These are phyloP conservation scores for Quercus glauca DNA, from an alignment of 306 rosid genomes.

Conservation along the genomic window DNA sequence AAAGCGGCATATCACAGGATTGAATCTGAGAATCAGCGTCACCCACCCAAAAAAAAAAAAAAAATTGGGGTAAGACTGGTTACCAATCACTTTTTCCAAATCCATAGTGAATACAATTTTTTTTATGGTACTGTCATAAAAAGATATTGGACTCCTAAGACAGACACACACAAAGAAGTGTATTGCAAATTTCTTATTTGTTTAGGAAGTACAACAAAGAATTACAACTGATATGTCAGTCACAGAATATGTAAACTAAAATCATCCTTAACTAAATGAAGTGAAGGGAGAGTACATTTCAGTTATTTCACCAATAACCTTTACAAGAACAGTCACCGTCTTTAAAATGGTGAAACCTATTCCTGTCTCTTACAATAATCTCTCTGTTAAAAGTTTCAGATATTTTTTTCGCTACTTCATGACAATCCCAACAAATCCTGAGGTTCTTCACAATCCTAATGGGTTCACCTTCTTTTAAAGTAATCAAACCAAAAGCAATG, in stretches of 20 bases:
- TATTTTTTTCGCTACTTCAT: slow-evolving; percentile 50
- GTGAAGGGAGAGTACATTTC: too few relatives aligned
- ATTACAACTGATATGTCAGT: background rate
- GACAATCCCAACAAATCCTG: slow-evolving; percentile 52
- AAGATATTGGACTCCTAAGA: too few relatives aligned
- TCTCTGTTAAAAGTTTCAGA: slow-evolving; percentile 39
- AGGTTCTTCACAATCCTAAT: slow-evolving; percentile 50
- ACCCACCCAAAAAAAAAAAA: too few relatives aligned
- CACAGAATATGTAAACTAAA: too few relatives aligned
- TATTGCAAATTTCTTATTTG: too few relatives aligned
- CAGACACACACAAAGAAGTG: too few relatives aligned
- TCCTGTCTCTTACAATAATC: slow-evolving; percentile 54
- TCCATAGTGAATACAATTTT: too few relatives aligned
- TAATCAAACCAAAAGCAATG: slow-evolving; percentile 59
- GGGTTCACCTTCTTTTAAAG: slow-evolving; percentile 30
- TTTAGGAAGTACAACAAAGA: background rate
- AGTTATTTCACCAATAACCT: slow-evolving; percentile 44
- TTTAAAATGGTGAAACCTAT: slow-evolving; percentile 47
- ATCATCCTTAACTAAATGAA: background rate
- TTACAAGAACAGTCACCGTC: slow-evolving; percentile 56
- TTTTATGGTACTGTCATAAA: too few relatives aligned
- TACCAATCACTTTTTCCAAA: too few relatives aligned
- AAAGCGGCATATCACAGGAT: too few relatives aligned
- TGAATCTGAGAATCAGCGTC: too few relatives aligned
- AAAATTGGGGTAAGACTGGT: too few relatives aligned